phyloP scores from a whole-genome alignment of 1,284 basidiomycete genomes.

The Schizopora paradoxa region DNA sequence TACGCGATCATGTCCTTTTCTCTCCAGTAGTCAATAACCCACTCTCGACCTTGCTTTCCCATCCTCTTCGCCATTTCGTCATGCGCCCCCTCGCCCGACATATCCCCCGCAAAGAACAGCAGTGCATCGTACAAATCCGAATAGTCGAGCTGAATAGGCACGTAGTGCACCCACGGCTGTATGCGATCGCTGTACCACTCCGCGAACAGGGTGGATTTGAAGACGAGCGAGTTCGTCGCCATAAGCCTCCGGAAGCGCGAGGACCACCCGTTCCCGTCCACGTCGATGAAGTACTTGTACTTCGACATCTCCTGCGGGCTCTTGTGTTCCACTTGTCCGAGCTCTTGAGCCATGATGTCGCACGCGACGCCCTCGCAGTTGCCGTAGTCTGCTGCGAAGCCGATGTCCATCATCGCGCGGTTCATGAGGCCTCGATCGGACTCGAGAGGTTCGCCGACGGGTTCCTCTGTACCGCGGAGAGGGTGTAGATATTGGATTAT shows the following conservation, averaged over 20 bases:
- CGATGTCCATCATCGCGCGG: conserved; percentile 49
- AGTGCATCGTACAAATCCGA: conserved; percentile 51
- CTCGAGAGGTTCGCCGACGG: conserved; percentile 39
- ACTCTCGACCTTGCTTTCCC: background rate
- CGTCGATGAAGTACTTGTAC: conserved; percentile 64
- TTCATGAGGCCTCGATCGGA: conserved; percentile 38
- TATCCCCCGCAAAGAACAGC: conserved; percentile 52
- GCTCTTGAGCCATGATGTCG: conserved; percentile 36
- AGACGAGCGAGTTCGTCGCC: conserved; percentile 53
- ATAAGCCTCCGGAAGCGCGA: conserved; percentile 64
- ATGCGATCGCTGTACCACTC: conserved; percentile 56
- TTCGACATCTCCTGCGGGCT: conserved; percentile 33
- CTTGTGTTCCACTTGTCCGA: too few relatives aligned
- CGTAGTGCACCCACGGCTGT: conserved; percentile 54
- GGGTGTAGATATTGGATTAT: too few relatives aligned
- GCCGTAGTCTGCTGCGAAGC: conserved; percentile 50
- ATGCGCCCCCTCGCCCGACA: too few relatives aligned
- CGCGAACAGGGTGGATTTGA: conserved; percentile 60
- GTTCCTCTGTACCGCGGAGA: too few relatives aligned
- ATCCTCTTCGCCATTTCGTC: background rate
- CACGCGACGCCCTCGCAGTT: conserved; percentile 43
- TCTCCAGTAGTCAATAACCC: background rate
- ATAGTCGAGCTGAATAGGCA: conserved; percentile 52
- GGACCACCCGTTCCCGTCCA: conserved; percentile 69
- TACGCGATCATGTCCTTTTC: background rate